phyloP scores from a whole-genome alignment of 2,329 filamentous ascomycete genomes.

The Drechslerella dactyloides region DNA sequence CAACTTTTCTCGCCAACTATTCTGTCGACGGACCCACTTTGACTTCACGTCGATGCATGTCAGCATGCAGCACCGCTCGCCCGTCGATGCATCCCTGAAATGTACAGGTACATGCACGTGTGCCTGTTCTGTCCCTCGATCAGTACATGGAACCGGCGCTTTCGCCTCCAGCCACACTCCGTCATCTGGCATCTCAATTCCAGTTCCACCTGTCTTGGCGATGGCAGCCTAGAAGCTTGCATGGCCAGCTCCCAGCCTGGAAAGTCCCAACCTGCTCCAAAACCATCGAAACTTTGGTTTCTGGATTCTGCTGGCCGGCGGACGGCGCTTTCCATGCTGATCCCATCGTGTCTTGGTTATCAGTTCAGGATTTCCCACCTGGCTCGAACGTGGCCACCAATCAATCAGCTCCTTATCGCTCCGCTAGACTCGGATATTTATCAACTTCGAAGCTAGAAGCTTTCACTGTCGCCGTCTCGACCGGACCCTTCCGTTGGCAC shows the following conservation, averaged over 20 bases:
- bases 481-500: background rate
- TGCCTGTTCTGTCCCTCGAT: no score
- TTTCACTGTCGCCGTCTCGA: background rate
- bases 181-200: slow-evolving; percentile 8
- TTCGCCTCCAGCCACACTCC: slow-evolving; percentile 5
- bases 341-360: background rate
- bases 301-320: slow-evolving; percentile 15
- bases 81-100: no score
- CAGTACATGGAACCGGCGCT: background rate
- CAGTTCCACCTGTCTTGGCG: slow-evolving; percentile 23
- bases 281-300: background rate
- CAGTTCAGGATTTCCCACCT: background rate
- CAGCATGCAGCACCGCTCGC: no score
- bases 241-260: background rate
- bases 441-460: background rate
- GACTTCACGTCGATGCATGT: no score
- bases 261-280: background rate
- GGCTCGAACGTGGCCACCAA: background rate
- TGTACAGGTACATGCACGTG: no score
- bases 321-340: slow-evolving; percentile 37
- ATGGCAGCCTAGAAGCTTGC: slow-evolving; percentile 26
- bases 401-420: background rate
- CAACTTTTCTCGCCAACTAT: no score
- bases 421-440: background rate
- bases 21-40: no score